Evolutionary conservation across 805 yeast genomes (phyloP).

Genomic region (Pichia californica): DNA sequence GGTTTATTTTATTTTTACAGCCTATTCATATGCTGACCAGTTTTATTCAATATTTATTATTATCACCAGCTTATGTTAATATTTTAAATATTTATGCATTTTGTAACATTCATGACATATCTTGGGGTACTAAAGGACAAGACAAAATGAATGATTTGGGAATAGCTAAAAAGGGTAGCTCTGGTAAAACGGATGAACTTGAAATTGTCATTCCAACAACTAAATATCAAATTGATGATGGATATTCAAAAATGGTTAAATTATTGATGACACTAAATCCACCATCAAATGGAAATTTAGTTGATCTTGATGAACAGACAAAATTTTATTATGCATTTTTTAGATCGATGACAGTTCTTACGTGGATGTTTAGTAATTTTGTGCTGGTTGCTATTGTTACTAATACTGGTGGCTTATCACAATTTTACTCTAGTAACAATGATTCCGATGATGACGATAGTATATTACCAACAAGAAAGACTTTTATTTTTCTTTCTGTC

Average conservation of each 20-base stretch:
- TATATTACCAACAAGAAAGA: slow-evolving; percentile 34
- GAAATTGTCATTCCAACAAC: slow-evolving; percentile 73
- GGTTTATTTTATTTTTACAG: slow-evolving; percentile 76
- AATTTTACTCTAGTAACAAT: slow-evolving; percentile 23
- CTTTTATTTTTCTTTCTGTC: slow-evolving; percentile 69
- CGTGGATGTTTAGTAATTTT: slow-evolving; percentile 86
- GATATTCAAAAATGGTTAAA: slow-evolving; percentile 60
- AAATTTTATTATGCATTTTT: slow-evolving; percentile 85
- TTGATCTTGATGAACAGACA: slow-evolving; percentile 40
- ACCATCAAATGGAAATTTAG: slow-evolving; percentile 11
- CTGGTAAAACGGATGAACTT: slow-evolving; percentile 57
- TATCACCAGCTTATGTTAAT: slow-evolving; percentile 57
- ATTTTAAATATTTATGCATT: slow-evolving; percentile 4
- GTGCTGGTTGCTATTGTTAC: slow-evolving; percentile 76
- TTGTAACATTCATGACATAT: slow-evolving; percentile 3
- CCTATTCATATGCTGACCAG: slow-evolving; percentile 93
- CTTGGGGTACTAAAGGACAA: slow-evolving; percentile 71
- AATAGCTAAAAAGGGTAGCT: slow-evolving; percentile 54
- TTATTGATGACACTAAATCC: slow-evolving; percentile 40
- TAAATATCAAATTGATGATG: slow-evolving; percentile 65
- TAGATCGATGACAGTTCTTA: slow-evolving; percentile 79
- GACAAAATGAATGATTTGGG: slow-evolving; percentile 71
- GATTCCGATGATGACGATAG: slow-evolving; percentile 26
- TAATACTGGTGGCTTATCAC: slow-evolving; percentile 72
- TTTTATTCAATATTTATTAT: slow-evolving; percentile 71